Evolutionary conservation across 2,329 filamentous ascomycete genomes (phyloP).

Genomic region (Penicillium nordicum): DNA sequence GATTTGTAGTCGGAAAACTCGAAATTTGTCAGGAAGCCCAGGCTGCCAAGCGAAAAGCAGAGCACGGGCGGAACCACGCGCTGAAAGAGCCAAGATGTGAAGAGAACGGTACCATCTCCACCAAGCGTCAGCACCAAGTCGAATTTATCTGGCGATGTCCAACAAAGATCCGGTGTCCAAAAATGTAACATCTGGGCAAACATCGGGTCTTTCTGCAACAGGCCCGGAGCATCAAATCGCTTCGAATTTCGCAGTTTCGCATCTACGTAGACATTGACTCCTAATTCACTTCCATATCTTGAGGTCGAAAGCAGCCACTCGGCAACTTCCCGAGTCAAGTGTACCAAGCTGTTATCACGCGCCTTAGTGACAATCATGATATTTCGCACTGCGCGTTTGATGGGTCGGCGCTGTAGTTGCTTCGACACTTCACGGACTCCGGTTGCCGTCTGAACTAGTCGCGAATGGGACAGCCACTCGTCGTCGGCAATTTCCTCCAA

Average conservation of each 20-base stretch:
- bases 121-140: constrained; percentile 91
- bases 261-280: constrained; percentile 97
- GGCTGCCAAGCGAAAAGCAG: constrained; percentile 84
- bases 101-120: constrained; percentile 94
- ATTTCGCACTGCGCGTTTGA: constrained; percentile 86
- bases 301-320: constrained; percentile 86
- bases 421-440: constrained; percentile 93
- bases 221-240: constrained; percentile 73
- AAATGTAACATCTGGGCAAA: constrained; percentile 85
- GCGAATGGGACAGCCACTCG: constrained; percentile 87
- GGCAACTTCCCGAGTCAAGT: constrained; percentile 80
- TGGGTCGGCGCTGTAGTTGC: constrained; percentile 85
- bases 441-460: constrained; percentile 90
- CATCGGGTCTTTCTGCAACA: constrained; percentile 69
- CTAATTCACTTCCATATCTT: constrained; percentile 82
- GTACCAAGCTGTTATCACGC: constrained; percentile 87
- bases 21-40: constrained; percentile 96
- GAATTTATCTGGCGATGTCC: constrained; percentile 89
- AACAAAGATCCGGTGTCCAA: constrained; percentile 95
- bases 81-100: constrained; percentile 96
- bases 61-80: constrained; percentile 89
- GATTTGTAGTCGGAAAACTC: constrained; percentile 87
- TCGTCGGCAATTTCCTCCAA: constrained; percentile 87
- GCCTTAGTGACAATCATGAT: constrained; percentile 99
- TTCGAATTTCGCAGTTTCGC: constrained; percentile 85